Percentiles rank a stretch among this genome's conserved stretches.
Evolutionary conservation across 148 eudicot species (phyloP).

Genomic region (Vaccinium corymbosum): DNA sequence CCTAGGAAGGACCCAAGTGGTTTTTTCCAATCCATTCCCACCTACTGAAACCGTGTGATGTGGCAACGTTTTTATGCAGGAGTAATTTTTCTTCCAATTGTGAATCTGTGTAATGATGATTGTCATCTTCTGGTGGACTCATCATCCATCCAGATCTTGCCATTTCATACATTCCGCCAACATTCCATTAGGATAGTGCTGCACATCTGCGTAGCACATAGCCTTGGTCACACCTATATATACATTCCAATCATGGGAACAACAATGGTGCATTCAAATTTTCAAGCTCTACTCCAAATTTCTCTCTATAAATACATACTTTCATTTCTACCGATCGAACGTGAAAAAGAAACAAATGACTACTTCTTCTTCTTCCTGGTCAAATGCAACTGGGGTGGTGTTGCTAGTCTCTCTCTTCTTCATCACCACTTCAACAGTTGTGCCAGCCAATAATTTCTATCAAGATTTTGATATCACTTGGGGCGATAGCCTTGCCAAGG

Average conservation of each 20-base stretch:
- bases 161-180: not conserved
- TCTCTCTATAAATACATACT: not conserved
- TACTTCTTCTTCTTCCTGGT: not conserved
- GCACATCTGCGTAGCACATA: not conserved
- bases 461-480: constrained; percentile 3
- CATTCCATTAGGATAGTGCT: not conserved
- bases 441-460: not conserved
- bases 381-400: not conserved
- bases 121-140: not conserved
- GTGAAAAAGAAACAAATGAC: not conserved
- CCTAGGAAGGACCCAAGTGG: not conserved
- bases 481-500: not conserved
- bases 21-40: not conserved
- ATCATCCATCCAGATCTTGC: not conserved
- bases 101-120: not conserved
- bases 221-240: not conserved
- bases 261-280: not conserved
- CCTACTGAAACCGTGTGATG: not conserved
- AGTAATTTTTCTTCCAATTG: not conserved
- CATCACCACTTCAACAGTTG: not conserved
- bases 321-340: not conserved
- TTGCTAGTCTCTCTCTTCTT: not conserved
- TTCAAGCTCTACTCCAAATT: not conserved
- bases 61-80: not conserved
- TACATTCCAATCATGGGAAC: not conserved